phyloP scores from a whole-genome alignment of 2,329 filamentous ascomycete species.

The Trichophyton schoenleinii region DNA sequence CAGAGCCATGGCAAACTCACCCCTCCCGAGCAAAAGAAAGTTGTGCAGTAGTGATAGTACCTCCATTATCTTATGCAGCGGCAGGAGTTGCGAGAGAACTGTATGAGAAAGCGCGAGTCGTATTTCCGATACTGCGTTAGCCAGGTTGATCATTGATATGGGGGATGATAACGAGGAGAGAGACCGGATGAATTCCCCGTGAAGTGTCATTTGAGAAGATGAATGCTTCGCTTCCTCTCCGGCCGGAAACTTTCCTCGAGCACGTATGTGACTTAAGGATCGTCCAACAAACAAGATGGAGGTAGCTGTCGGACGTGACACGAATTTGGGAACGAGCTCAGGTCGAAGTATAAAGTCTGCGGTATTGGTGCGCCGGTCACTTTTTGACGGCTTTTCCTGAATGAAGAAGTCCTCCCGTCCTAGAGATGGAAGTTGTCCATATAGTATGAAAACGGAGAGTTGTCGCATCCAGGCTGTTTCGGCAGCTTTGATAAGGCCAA shows the following conservation, averaged over 20 bases:
- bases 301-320: constrained; percentile 57
- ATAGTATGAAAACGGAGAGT: constrained; percentile 78
- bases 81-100: constrained; percentile 68
- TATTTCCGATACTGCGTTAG: constrained; percentile 61
- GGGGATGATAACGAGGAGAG: constrained; percentile 60
- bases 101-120: constrained; percentile 72
- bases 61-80: constrained; percentile 62
- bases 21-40: constrained; percentile 75
- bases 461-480: constrained; percentile 89
- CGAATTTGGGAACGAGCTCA: constrained; percentile 63
- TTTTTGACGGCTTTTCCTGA: constrained; percentile 30
- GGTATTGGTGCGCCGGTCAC: constrained; percentile 32
- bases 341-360: constrained; percentile 47
- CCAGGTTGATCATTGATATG: constrained; percentile 57
- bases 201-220: constrained; percentile 50
- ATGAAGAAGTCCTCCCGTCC: constrained; percentile 84
- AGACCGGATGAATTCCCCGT: constrained; percentile 37
- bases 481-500: constrained; percentile 60
- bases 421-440: constrained; percentile 67
- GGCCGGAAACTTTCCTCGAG: constrained; percentile 30
- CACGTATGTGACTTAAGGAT: constrained; percentile 71
- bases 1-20: constrained; percentile 81
- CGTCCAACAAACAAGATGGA: constrained; percentile 87
- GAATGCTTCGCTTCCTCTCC: constrained; percentile 20
- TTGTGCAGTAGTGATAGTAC: constrained; percentile 66